phyloP scores from a whole-genome alignment of 768 basidiomycete species.

The Tricholoma sp. region DNA sequence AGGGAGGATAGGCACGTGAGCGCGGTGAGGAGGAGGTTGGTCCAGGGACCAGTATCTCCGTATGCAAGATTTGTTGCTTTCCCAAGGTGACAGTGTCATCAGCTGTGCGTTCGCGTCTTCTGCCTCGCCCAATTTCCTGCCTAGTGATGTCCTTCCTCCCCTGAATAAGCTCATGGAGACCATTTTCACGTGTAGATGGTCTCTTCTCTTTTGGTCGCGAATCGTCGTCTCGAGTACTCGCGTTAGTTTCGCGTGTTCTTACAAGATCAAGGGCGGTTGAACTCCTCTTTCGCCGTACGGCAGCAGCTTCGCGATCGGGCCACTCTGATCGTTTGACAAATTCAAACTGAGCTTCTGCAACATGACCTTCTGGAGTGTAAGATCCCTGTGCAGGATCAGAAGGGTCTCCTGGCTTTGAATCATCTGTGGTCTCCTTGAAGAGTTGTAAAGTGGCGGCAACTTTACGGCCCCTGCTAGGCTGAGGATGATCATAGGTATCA shows the following conservation, averaged over 20 bases:
- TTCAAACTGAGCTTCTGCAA: constrained; percentile 67
- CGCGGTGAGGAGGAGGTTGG: constrained; percentile 35
- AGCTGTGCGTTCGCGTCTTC: constrained; percentile 51
- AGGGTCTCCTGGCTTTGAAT: constrained; percentile 23
- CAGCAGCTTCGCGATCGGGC: constrained; percentile 75
- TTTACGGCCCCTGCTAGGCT: constrained; percentile 61
- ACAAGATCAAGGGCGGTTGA: constrained; percentile 52
- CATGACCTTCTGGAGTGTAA: constrained; percentile 42
- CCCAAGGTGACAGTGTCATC: constrained; percentile 29
- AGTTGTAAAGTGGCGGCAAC: constrained; percentile 79
- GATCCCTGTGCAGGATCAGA: constrained; percentile 22
- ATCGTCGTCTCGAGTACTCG: constrained; percentile 21
- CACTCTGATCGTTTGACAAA: constrained; percentile 84
- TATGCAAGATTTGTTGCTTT: constrained; percentile 22
- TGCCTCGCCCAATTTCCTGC: constrained; percentile 49
- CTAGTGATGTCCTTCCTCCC: constrained; percentile 51
- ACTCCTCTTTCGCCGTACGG: constrained; percentile 65
- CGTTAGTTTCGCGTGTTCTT: constrained; percentile 42
- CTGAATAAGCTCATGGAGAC: constrained; percentile 43
- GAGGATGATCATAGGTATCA: constrained; percentile 22
- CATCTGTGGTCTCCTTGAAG: constrained; percentile 68
- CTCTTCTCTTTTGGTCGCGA: constrained; percentile 29
- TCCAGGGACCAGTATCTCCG: constrained; percentile 25
- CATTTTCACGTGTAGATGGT: constrained; percentile 37
- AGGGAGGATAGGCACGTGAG: constrained; percentile 48